Base-by-base conservation (phyloP, 805 yeast genomes). In the Candida golubevii region DNA sequence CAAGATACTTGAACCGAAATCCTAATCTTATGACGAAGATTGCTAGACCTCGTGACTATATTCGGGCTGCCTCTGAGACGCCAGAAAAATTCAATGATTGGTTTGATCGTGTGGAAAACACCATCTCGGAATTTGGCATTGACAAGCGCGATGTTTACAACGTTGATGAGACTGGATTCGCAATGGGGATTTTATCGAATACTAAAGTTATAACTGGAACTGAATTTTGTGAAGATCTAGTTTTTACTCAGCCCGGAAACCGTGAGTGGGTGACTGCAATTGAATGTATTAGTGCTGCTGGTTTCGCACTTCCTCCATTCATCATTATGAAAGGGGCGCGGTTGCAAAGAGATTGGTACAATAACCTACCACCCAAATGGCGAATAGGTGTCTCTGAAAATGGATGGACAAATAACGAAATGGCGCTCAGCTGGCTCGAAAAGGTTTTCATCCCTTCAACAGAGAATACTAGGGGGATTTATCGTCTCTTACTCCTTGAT, bases 91-190 rank as follows among this genome's bases (percentile, higher is more conserved):
- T 29, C 31, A 8, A 8, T 8, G 31, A 28, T 28, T 28, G 31
- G 31, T 28, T 28, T 11, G 31, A 28, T 28, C 34, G 39, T 10
- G 34, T 15, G 6, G 26, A 29, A 29, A 28, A 29, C 4, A 37
- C 39, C n/a, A 37, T 29, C 34, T n/a, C 7, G 3, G 33, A 37
- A 14, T 37, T 29, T 26, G 34, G 39, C 11, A 37, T 37, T 28
- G 34, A 28, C 14, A 26, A 14, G 39, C 11, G 14, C 34, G 39
- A 37, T 37, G 39, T 29, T 3, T 14, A 37, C 26, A 37, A 37
- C 34, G 33, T 37, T 27, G 39, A 37, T 27, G 13, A 37, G 39
- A 37, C 33, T n/a, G n/a, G n/a, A n/a, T n/a, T n/a, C n/a, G n/a
- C n/a, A n/a, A n/a, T n/a, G n/a, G n/a, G n/a, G n/a, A n/a, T 28